phyloP scores from a whole-genome alignment of 2,329 filamentous ascomycete species.

The Orbilia ellipsospora region DNA sequence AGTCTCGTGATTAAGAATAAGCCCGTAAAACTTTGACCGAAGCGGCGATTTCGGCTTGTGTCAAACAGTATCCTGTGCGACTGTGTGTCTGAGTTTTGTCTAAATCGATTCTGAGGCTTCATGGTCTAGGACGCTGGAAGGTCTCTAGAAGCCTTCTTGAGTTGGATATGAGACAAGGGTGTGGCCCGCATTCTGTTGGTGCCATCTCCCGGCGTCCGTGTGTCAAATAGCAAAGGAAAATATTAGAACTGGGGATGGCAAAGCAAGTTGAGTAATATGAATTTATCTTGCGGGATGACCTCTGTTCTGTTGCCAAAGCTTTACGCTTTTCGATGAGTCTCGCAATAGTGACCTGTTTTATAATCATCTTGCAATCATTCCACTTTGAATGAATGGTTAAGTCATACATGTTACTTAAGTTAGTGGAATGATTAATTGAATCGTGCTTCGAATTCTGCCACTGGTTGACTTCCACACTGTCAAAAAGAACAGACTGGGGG shows the following conservation, averaged over 20 bases:
- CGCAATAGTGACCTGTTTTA: conserved; percentile 31
- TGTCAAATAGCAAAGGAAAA: conserved; percentile 19
- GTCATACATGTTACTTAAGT: too few relatives aligned
- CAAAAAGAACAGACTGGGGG: conserved; percentile 11
- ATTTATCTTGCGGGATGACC: too few relatives aligned
- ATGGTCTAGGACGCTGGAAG: conserved; percentile 43
- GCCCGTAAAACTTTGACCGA: conserved; percentile 28
- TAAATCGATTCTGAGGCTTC: conserved; percentile 16
- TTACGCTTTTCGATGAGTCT: conserved; percentile 8
- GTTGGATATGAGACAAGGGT: conserved; percentile 44
- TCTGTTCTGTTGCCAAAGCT: too few relatives aligned
- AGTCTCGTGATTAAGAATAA: conserved; percentile 37
- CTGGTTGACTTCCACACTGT: too few relatives aligned
- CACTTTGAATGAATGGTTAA: too few relatives aligned
- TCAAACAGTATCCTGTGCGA: conserved; percentile 42
- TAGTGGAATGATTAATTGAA: too few relatives aligned
- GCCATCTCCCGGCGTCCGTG: conserved; percentile 26
- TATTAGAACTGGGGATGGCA: neutral
- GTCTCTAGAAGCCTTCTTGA: conserved; percentile 53
- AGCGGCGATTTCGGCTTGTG: conserved; percentile 35
- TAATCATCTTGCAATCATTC: conserved; percentile 24
- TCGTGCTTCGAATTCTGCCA: too few relatives aligned
- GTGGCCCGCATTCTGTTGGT: conserved; percentile 20
- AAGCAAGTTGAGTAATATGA: too few relatives aligned
- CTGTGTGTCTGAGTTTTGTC: conserved; percentile 31